A percentile compares a stretch with the other conserved stretches of the same genome.
phyloP scores from a whole-genome alignment of 2,329 filamentous ascomycete genomes.

The Diaporthe amygdali region DNA sequence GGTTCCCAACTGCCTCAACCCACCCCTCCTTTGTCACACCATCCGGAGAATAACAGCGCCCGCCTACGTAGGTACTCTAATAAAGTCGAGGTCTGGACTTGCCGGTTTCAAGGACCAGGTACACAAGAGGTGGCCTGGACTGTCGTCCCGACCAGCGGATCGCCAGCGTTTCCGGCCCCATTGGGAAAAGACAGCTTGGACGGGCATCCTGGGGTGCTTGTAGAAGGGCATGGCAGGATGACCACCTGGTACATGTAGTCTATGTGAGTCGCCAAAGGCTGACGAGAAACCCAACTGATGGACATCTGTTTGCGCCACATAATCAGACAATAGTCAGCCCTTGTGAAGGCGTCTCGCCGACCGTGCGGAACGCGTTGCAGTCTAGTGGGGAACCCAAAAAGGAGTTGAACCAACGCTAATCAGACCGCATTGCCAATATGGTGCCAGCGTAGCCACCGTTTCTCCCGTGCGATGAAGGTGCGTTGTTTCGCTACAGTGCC shows the following conservation, averaged over 20 bases:
- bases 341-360: neutral
- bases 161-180: constrained; percentile 12
- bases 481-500: neutral
- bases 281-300: neutral
- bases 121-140: constrained; percentile 2
- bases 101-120: constrained; percentile 24
- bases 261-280: neutral
- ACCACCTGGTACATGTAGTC: neutral
- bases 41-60: constrained; percentile 20
- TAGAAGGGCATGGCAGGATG: constrained; percentile 19
- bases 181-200: constrained; percentile 11
- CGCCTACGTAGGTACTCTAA: constrained; percentile 6
- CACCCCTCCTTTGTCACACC: constrained; percentile 10
- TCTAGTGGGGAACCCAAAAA: constrained; percentile 6
- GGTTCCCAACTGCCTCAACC: neutral
- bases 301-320: neutral
- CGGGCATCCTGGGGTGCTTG: constrained; percentile 14
- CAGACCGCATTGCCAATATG: neutral
- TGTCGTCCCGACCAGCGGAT: constrained; percentile 9
- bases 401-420: neutral
- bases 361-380: constrained; percentile 7
- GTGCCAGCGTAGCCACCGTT: neutral
- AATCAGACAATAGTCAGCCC: constrained; percentile 2
- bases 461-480: neutral
- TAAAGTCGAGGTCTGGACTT: constrained; percentile 26